Evolutionary conservation across 2,329 filamentous ascomycete genomes (phyloP), one percentile per base, ranked within the genome.

Genomic region (Colletotrichum lupini): DNA sequence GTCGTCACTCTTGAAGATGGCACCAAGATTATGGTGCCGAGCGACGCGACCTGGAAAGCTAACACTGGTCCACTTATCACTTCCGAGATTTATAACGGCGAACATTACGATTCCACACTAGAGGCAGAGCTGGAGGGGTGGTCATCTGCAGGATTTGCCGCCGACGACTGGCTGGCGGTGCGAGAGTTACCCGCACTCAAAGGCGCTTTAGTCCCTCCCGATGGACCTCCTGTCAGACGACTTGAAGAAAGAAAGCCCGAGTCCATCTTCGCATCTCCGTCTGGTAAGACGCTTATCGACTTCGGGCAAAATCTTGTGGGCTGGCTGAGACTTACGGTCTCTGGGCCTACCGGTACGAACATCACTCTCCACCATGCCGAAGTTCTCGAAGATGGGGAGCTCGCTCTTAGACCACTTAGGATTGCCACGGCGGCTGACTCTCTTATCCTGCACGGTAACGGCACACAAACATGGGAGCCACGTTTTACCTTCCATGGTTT

Each of bases 241-340:
- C 79, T 58, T 46, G 80, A 78, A 75, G 76, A 76, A 2, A 28
- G 82, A 14, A 82, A 74, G 77, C 83, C 77, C 11, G 62, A 74
- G 6, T 58, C 74, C 14, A 79, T 83, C 42, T 81, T 81, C 14
- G 78, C 74, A 72, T 77, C 83, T 0, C 79, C 81, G 0, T 83
- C 83, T 0, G 85, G 86, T 0, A 87, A 86, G 73, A 83, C 80
- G 0, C 77, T 89, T 3, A 68, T 90, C 5, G 88, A 91, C 74
- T 90, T 91, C 77, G 88, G 88, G 1, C 88, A 91, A 76, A 90
- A 91, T 75, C 79, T 91, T 0, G 88, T 90, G 0, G 89, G 89
- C 1, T 83, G 83, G 75, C 68, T 90, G 1, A 79, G 80, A 0
- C 75, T 90, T 12, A 81, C 76, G 1, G 77, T 86, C 2, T 75